Percentiles rank a stretch among this genome's conserved stretches.
phyloP scores from a whole-genome alignment of 768 basidiomycete genomes.

The Auriculariales sp. region DNA sequence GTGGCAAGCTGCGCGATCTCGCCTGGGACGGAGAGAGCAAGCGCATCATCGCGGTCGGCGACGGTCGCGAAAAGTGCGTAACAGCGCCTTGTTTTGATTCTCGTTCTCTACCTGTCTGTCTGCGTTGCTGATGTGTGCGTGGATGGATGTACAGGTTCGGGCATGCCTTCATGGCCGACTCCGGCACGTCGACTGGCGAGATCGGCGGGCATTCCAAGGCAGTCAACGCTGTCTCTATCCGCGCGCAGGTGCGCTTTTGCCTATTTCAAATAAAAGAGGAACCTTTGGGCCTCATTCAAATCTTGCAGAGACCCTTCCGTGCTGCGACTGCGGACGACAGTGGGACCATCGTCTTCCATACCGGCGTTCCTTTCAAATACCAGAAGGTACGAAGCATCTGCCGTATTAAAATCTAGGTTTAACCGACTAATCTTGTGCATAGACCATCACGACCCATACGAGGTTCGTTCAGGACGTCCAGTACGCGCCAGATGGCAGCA shows the following conservation, averaged over 20 bases:
- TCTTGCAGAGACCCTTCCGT: conserved; percentile 78
- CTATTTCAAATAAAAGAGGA: no score
- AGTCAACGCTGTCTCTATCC: conserved; percentile 79
- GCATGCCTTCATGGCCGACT: conserved; percentile 71
- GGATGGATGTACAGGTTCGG: conserved; percentile 75
- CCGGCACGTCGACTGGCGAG: conserved; percentile 74
- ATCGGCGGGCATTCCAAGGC: conserved; percentile 82
- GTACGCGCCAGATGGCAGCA: conserved; percentile 66
- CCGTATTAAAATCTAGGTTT: not conserved
- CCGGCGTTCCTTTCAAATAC: conserved; percentile 80
- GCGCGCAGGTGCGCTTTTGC: no score
- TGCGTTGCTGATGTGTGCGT: no score
- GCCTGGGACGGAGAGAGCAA: conserved; percentile 96
- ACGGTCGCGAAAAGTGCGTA: conserved; percentile 71
- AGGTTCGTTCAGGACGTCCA: conserved; percentile 87
- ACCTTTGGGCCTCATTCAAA: no score
- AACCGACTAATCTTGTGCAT: not conserved
- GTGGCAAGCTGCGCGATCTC: conserved; percentile 50
- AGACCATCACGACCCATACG: conserved; percentile 79
- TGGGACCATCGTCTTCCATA: conserved; percentile 64
- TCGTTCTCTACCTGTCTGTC: not conserved
- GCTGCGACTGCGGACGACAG: conserved; percentile 86
- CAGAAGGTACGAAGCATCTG: conserved; percentile 39
- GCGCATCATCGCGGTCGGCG: conserved; percentile 87
- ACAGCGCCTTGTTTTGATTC: not conserved